A percentile compares a stretch with the other conserved stretches of the same genome.
These are phyloP conservation scores for Aspergillus phoenicis DNA, from an alignment of 2,329 filamentous ascomycete genomes.

Conservation along the genomic window DNA sequence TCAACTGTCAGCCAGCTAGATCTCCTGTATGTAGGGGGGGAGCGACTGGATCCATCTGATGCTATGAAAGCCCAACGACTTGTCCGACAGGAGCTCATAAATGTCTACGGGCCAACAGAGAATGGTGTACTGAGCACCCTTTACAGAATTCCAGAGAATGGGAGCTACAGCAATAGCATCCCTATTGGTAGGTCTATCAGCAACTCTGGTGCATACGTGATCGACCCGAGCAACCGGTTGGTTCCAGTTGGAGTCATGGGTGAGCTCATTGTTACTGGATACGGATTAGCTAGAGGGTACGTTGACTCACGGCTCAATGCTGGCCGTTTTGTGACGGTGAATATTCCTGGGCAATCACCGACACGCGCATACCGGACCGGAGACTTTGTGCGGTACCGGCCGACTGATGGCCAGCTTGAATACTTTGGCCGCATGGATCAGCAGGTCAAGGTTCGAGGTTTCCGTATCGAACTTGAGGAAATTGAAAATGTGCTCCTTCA, in stretches of 20 bases:
- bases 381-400: background rate
- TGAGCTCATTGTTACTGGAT: background rate
- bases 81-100: no score
- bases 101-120: background rate
- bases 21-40: no score
- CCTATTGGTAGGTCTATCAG: background rate
- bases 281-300: background rate
- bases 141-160: background rate
- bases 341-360: no score
- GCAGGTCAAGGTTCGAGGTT: background rate
- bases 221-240: background rate
- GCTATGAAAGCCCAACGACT: no score
- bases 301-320: background rate
- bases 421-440: background rate
- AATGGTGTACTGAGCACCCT: background rate
- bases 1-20: no score
- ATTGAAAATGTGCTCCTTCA: background rate
- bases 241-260: background rate
- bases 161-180: no score
- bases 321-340: no score
- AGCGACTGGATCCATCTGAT: no score
- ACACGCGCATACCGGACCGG: background rate
- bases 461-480: background rate
- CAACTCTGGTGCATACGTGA: background rate
- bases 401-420: background rate